These are phyloP conservation scores for Schizosaccharomyces lindneri DNA, from an alignment of 805 yeast species.

Conservation along the genomic window DNA sequence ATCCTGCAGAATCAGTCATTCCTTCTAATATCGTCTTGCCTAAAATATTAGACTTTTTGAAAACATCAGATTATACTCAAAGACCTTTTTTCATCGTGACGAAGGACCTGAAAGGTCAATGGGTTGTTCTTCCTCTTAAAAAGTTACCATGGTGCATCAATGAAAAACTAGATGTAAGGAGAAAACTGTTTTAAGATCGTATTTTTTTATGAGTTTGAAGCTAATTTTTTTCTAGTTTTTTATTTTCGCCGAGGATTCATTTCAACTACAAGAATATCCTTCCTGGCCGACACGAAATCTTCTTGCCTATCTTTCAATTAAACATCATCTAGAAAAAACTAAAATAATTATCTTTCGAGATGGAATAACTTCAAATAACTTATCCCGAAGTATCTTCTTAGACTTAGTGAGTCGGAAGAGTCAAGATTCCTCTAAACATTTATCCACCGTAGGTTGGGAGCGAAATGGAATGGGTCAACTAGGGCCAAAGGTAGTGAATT, in stretches of 20 bases:
- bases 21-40: neutral
- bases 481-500: conserved; percentile 61
- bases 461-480: conserved; percentile 37
- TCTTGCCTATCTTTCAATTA: conserved; percentile 10
- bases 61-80: neutral
- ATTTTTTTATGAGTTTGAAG: neutral
- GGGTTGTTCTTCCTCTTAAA: neutral
- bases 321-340: neutral
- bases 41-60: neutral
- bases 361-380: conserved; percentile 13
- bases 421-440: conserved; percentile 10
- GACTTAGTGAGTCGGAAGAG: conserved; percentile 4
- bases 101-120: neutral
- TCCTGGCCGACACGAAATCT: conserved; percentile 27
- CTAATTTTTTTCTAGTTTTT: neutral
- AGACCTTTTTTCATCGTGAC: neutral
- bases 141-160: neutral
- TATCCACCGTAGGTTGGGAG: conserved; percentile 68
- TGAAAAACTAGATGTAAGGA: neutral
- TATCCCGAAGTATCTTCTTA: conserved; percentile 5
- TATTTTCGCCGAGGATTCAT: neutral
- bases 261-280: conserved; percentile 14
- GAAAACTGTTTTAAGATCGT: neutral
- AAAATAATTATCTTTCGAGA: conserved; percentile 30
- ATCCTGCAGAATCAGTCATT: neutral